Percentiles rank a stretch among this genome's conserved stretches.
phyloP scores from a whole-genome alignment of 208 protist species.

The Wallacemonas sp. region DNA sequence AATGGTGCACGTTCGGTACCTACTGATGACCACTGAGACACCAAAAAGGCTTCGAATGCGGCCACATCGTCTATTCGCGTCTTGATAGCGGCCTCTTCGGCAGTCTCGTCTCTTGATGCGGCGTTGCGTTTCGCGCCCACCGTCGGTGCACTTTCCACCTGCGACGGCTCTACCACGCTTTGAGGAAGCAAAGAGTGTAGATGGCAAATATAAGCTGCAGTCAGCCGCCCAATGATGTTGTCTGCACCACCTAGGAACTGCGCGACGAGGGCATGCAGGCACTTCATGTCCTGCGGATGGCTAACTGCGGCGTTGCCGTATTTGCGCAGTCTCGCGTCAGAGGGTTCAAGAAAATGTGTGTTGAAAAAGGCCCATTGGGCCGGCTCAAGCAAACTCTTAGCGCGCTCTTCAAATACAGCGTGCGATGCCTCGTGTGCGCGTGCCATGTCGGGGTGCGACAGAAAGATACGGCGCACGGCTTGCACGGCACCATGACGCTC shows the following conservation, averaged over 20 bases:
- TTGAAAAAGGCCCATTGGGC: constrained; percentile 74
- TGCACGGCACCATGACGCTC: constrained; percentile 66
- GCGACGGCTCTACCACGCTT: neutral
- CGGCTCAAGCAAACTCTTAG: constrained; percentile 31
- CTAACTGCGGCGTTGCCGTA: constrained; percentile 85
- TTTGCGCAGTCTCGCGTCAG: constrained; percentile 26
- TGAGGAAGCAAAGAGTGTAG: constrained; percentile 23
- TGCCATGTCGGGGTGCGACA: constrained; percentile 17
- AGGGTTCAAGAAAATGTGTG: constrained; percentile 46
- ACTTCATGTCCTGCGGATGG: constrained; percentile 79
- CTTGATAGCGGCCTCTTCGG: neutral
- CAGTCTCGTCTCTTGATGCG: neutral
- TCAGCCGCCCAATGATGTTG: constrained; percentile 60
- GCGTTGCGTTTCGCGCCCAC: constrained; percentile 1
- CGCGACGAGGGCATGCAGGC: constrained; percentile 82
- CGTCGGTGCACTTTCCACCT: neutral
- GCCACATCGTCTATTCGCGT: constrained; percentile 24
- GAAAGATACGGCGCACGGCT: constrained; percentile 27
- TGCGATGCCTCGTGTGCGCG: constrained; percentile 61
- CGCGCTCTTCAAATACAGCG: constrained; percentile 42
- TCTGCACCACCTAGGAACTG: constrained; percentile 66
- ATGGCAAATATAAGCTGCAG: constrained; percentile 62
- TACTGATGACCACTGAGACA: neutral
- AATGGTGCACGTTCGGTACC: neutral
- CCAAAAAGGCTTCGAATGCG: constrained; percentile 22